Base-by-base conservation (phyloP, 2,329 filamentous ascomycete species). In the Arachnopeziza araneosa region DNA sequence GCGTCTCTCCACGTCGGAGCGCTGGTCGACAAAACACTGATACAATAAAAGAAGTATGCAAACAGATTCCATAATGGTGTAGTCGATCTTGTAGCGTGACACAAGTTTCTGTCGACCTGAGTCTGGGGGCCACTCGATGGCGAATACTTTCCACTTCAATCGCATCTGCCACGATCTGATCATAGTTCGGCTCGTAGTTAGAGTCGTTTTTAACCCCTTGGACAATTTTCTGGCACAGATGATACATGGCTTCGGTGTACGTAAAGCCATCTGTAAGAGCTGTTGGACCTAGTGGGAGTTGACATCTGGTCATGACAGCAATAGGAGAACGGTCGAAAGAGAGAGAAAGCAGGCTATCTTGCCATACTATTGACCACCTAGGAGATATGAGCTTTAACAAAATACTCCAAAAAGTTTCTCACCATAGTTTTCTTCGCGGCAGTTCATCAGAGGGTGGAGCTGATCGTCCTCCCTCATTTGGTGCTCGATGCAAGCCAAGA, bases 321-420 rank as follows among this genome's bases (percentile, higher is more conserved):
- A 87, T 85, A 1, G 85, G 84, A 6, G 80, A 79, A n/a, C 85
- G 77, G 66, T 88, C 85, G 69, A 88, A 88, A 0, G 85, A 87
- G 1, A 88, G 72, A 0, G 85, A 88, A 0, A 84, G 86, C 22
- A 88, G 74, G 6, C 83, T 86, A 59, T 88, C 85, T 64, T 88
- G 85, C 85, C 85, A 88, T 10, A 85, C 79, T 65, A 83, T 85
- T 4, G 83, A 86, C 85, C 85, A 72, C 70, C 70, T 69, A 83
- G 8, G 6, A 12, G 36, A 19, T 2, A 32, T 57, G 10, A 55
- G 52, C 44, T 36, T 26, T 17, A 9, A 10, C 8, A n/a, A 49
- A 8, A 52, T 3, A 5, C 30, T 1, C 22, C 5, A 6, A 48
- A 19, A 8, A 2, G 24, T 50, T 24, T 55, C 60, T 24, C 66